These are phyloP conservation scores for Rhizophora apiculata DNA, from an alignment of 345 rosid species.

Conservation along the genomic window DNA sequence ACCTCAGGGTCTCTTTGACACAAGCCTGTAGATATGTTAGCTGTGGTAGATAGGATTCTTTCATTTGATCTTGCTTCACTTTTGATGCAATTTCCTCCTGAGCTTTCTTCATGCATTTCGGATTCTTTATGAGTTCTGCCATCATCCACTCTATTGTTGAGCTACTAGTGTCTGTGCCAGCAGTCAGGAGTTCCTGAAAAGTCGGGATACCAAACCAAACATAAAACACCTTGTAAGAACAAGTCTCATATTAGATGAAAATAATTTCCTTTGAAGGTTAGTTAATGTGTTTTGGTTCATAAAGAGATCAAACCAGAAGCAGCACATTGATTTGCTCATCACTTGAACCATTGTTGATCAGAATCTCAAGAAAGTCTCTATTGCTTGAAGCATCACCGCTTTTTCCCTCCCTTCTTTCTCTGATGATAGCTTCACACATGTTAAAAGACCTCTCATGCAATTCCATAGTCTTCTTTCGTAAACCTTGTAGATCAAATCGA, in stretches of 20 bases:
- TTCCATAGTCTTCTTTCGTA: constrained; percentile 22
- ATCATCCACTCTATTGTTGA: constrained; percentile 27
- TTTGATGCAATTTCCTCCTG: constrained; percentile 15
- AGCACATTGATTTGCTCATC: constrained; percentile 28
- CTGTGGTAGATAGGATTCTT: constrained; percentile 17
- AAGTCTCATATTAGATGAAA: no score
- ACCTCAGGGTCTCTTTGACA: constrained; percentile 24
- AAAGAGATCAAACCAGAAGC: constrained; percentile 26
- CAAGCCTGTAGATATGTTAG: constrained; percentile 24
- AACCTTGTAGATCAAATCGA: constrained; percentile 28
- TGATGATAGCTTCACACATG: constrained; percentile 18
- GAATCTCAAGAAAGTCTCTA: constrained; percentile 30
- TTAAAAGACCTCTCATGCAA: constrained; percentile 15
- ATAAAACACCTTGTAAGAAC: no score
- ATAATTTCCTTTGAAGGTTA: no score
- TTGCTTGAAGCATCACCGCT: constrained; percentile 6
- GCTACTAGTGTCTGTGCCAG: constrained; percentile 25
- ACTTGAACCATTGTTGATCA: constrained; percentile 28
- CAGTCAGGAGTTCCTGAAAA: constrained; percentile 24
- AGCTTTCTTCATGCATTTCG: constrained; percentile 9
- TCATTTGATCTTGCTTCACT: background rate
- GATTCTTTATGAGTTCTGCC: constrained; percentile 26
- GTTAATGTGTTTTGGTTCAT: background rate
- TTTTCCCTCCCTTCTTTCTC: constrained; percentile 17
- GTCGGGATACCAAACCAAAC: background rate